These are phyloP conservation scores for Euryodendron excelsum DNA, from an alignment of 148 eudicot genomes.

Conservation along the genomic window DNA sequence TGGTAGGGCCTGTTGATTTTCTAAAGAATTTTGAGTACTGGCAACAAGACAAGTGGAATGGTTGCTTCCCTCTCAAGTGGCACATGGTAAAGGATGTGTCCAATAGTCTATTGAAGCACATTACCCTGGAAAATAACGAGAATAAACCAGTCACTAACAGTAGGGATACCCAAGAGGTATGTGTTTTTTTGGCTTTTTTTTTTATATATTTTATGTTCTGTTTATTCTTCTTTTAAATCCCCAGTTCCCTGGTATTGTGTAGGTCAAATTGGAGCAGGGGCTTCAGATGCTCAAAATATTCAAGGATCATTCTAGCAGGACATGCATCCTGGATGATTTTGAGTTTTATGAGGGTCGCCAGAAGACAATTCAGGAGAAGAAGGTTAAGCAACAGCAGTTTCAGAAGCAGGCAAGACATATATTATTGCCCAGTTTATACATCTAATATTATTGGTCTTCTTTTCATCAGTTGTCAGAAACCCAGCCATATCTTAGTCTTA, in stretches of 20 bases:
- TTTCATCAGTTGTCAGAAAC: neutral
- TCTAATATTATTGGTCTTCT: neutral
- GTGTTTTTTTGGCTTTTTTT: neutral
- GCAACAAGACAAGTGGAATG: conserved; percentile 94
- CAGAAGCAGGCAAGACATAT: conserved; percentile 45
- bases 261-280: conserved; percentile 78
- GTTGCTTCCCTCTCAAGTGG: conserved; percentile 82
- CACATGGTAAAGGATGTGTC: conserved; percentile 87
- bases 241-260: neutral
- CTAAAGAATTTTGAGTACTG: conserved; percentile 70
- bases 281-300: conserved; percentile 62
- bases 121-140: conserved; percentile 74
- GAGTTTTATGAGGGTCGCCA: conserved; percentile 73
- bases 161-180: conserved; percentile 87
- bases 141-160: conserved; percentile 83
- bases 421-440: no score
- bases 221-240: neutral
- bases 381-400: conserved; percentile 62
- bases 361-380: conserved; percentile 67
- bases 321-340: conserved; percentile 71
- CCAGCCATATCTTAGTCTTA: no score
- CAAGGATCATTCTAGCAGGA: conserved; percentile 53
- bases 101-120: conserved; percentile 68
- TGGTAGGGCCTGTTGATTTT: conserved; percentile 74
- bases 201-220: neutral